A percentile compares a stretch with the other conserved stretches of the same genome.
Conservation (phyloP, 2,329 filamentous ascomycete species). For the Sclerotiophoma versabilis region DNA sequence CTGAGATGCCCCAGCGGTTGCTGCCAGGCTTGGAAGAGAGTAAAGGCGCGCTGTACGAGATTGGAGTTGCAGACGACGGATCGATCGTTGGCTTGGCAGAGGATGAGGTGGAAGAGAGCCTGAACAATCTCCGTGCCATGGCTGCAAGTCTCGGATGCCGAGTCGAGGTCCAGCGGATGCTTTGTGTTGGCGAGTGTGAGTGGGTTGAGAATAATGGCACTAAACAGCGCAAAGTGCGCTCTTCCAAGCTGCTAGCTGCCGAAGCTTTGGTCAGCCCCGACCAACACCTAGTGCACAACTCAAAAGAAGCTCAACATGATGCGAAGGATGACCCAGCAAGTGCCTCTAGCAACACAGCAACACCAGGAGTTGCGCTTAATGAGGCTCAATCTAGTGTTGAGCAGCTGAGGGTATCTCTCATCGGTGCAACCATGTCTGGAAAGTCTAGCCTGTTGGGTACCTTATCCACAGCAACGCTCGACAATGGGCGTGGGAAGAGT, state of each 20-base stretch:
- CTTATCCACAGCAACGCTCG: slow-evolving; percentile 83
- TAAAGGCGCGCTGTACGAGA: slow-evolving; percentile 91
- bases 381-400: slow-evolving; percentile 46
- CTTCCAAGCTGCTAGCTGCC: slow-evolving; percentile 77
- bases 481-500: slow-evolving; percentile 92
- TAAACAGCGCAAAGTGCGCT: slow-evolving; percentile 23
- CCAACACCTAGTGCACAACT: slow-evolving; percentile 35
- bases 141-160: slow-evolving; percentile 88
- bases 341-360: background rate
- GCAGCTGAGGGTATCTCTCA: slow-evolving; percentile 85
- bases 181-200: slow-evolving; percentile 85
- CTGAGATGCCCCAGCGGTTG: slow-evolving; percentile 61
- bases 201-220: slow-evolving; percentile 63
- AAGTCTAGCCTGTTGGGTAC: slow-evolving; percentile 93
- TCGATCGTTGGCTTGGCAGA: slow-evolving; percentile 85
- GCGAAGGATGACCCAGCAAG: background rate
- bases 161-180: slow-evolving; percentile 80
- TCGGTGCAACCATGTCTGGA: slow-evolving; percentile 86
- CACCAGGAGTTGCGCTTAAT: background rate
- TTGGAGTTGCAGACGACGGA: slow-evolving; percentile 94
- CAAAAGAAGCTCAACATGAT: slow-evolving; percentile 19
- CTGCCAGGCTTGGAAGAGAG: slow-evolving; percentile 87
- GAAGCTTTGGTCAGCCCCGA: slow-evolving; percentile 85
- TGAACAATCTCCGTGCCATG: slow-evolving; percentile 86
- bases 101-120: slow-evolving; percentile 91